phyloP scores from a whole-genome alignment of 1,139 yeast genomes.

The Pichiaceae sp. region DNA sequence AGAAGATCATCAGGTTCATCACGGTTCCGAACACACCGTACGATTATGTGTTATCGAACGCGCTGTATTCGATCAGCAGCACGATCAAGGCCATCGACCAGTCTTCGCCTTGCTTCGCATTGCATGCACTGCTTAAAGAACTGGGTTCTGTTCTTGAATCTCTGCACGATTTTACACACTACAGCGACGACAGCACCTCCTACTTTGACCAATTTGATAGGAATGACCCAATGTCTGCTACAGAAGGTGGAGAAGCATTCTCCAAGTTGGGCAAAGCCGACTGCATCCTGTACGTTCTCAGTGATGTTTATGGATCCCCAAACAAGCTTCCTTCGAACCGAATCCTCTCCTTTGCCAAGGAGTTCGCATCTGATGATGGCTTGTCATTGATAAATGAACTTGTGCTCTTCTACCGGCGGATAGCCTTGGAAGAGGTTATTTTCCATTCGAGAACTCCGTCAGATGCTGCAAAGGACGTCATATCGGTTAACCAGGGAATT shows the following conservation, averaged over 20 bases:
- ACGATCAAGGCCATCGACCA: constrained; percentile 50
- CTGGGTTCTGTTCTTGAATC: constrained; percentile 29
- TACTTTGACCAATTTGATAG: constrained; percentile 27
- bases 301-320: constrained; percentile 47
- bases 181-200: constrained; percentile 22
- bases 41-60: constrained; percentile 51
- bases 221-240: constrained; percentile 3
- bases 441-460: constrained; percentile 40
- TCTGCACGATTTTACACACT: constrained; percentile 26
- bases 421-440: constrained; percentile 48
- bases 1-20: constrained; percentile 36
- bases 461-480: constrained; percentile 30
- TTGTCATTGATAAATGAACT: constrained; percentile 28
- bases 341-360: constrained; percentile 35
- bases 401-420: constrained; percentile 38
- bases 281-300: constrained; percentile 28
- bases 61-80: constrained; percentile 44
- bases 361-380: constrained; percentile 35
- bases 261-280: constrained; percentile 25
- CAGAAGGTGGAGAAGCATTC: constrained; percentile 14
- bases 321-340: constrained; percentile 39
- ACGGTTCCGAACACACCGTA: constrained; percentile 46
- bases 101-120: constrained; percentile 43
- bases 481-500: constrained; percentile 16
- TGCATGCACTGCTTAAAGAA: constrained; percentile 22